A percentile compares a stretch with the other conserved stretches of the same genome.
Conservation (phyloP, 768 basidiomycete genomes). For the Cystobasidiopsis lactophilus region DNA sequence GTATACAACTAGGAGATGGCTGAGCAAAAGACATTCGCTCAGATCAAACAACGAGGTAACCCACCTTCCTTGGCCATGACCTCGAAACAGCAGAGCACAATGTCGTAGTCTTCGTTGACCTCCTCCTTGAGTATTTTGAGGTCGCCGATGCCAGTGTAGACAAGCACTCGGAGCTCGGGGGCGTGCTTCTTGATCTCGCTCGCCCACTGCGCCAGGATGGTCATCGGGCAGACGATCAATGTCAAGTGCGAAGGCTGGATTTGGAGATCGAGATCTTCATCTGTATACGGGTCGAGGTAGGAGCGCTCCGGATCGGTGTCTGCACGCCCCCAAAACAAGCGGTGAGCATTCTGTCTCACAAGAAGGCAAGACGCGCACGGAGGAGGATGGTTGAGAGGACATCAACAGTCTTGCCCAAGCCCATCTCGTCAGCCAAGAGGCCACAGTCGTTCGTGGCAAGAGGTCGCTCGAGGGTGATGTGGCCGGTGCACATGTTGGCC, state of each 20-base stretch:
- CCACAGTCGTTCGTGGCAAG: conserved; percentile 17
- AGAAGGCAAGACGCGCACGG: conserved; percentile 12
- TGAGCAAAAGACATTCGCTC: too few species aligned
- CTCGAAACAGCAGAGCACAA: conserved; percentile 19
- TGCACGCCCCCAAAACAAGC: neutral
- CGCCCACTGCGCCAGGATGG: conserved; percentile 26
- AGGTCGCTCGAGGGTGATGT: neutral
- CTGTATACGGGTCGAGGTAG: conserved; percentile 9
- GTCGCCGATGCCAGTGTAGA: neutral
- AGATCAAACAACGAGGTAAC: too few species aligned
- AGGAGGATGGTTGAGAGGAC: conserved; percentile 25
- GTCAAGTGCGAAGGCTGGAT: conserved; percentile 22
- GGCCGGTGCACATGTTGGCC: neutral
- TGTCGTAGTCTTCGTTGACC: conserved; percentile 9
- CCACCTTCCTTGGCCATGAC: conserved; percentile 14
- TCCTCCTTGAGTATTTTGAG: neutral
- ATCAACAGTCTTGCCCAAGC: conserved; percentile 29
- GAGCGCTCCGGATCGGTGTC: conserved; percentile 9
- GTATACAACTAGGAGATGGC: too few species aligned
- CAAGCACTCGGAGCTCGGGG: neutral
- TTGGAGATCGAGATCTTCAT: conserved; percentile 2
- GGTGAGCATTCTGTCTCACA: neutral
- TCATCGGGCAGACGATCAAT: conserved; percentile 26
- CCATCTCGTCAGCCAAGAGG: conserved; percentile 29
- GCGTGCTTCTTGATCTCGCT: conserved; percentile 25